Percentiles rank a stretch among this genome's conserved stretches.
Evolutionary conservation across 345 rosid genomes (phyloP).

Genomic region (Pistacia atlantica): DNA sequence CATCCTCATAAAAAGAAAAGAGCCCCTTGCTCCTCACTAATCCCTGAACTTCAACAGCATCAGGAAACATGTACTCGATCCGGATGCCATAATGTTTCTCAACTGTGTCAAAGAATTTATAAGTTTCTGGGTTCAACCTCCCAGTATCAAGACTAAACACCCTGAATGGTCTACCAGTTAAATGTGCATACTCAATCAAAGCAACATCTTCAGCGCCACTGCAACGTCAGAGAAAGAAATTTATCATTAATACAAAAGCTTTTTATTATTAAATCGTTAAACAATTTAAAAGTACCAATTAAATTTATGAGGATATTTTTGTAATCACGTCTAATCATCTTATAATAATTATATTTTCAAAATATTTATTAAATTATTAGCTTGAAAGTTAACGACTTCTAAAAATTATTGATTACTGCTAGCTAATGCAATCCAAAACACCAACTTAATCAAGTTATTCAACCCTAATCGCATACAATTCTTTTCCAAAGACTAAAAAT

Average conservation of each 20-base stretch:
- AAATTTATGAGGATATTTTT: too few species aligned
- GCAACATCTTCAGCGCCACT: slow-evolving; percentile 99
- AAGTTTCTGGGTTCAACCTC: slow-evolving; percentile 88
- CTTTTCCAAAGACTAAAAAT: not conserved
- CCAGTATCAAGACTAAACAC: slow-evolving; percentile 94
- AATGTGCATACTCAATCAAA: slow-evolving; percentile 83
- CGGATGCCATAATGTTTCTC: slow-evolving; percentile 79
- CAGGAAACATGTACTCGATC: slow-evolving; percentile 95
- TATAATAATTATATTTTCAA: too few species aligned
- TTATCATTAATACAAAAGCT: not conserved
- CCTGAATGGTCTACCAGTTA: slow-evolving; percentile 84
- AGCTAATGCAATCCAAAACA: too few species aligned
- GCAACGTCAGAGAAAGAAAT: slow-evolving; percentile 16
- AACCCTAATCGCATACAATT: too few species aligned
- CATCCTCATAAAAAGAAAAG: slow-evolving; percentile 92
- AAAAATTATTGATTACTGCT: too few species aligned
- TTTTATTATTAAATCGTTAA: too few species aligned
- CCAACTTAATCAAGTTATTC: too few species aligned
- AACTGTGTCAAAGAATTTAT: slow-evolving; percentile 64
- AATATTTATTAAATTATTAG: too few species aligned
- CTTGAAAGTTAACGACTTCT: too few species aligned
- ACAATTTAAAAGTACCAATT: too few species aligned
- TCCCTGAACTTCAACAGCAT: slow-evolving; percentile 90
- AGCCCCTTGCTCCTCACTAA: slow-evolving; percentile 89
- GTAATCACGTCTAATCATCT: too few species aligned